Base-by-base conservation (phyloP, 768 basidiomycete genomes). In the Russula vinacea region DNA sequence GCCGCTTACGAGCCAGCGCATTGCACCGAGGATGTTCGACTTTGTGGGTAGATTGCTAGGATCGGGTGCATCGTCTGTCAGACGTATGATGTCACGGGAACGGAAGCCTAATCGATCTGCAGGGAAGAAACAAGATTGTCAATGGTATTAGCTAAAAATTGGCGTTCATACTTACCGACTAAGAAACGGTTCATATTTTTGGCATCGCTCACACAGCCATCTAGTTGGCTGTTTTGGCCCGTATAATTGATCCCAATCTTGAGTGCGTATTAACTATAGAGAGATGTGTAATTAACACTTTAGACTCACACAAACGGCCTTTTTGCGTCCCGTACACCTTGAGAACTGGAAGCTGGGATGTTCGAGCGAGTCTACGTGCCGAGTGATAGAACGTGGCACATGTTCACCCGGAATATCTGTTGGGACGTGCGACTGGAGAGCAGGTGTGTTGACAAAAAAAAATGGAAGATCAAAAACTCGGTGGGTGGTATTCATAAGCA, bases 191-290 rank as follows among this genome's bases (percentile, higher is more conserved):
- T 69, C 55, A 82, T 73, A 67, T 81, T 82, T 53, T 73, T 70
- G 1, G 78, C 81, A 62, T 84, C 83, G 65, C 80, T 81, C 69
- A 80, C 78, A 66, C 82, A 83, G 17, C 82, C 82, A 9, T 70
- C 64, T 1, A 82, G 72, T 39, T 73, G 75, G 35, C 69, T 68
- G 33, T 66, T 70, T 40, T 76, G 72, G 0, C 80, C 80, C 14
- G 71, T 69, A 69, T 82, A 82, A 65, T 76, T 76, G 70, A 82
- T 79, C 3, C 81, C 81, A 69, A 83, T 81, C 77, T 76, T 61
- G 22, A 7, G 39, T 22, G 13, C 1, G 47, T n/a, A 26, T 40
- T 32, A n/a, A 26, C n/a, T 44, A 32, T 33, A 22, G n/a, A 54
- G 47, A 37, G 14, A 56, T 19, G 16, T 19, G 57, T 17, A 19